A percentile compares a stretch with the other conserved stretches of the same genome.
These are phyloP conservation scores for Astrothelium macrocarpum DNA, from an alignment of 495 filamentous ascomycete genomes.

Conservation along the genomic window DNA sequence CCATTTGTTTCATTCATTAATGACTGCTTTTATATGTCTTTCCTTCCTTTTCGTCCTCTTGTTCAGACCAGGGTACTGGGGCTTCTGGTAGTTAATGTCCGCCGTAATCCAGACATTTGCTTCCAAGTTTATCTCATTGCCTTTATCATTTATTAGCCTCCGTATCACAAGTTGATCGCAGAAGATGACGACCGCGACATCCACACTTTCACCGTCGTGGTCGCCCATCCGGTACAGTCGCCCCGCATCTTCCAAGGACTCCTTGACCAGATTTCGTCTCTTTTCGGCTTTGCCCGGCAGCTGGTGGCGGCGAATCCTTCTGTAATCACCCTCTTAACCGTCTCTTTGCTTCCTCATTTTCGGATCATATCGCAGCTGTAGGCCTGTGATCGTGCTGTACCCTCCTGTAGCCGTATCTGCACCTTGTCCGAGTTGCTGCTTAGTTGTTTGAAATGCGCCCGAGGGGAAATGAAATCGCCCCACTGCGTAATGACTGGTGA, in stretches of 20 bases:
- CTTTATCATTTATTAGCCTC: background rate
- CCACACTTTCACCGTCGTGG: background rate
- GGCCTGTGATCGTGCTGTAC: background rate
- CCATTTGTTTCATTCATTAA: too few species aligned
- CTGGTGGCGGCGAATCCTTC: background rate
- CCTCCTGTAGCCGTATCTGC: background rate
- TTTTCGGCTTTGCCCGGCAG: background rate
- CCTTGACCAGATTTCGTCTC: background rate
- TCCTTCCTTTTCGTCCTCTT: background rate
- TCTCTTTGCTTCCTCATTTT: background rate
- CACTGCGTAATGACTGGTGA: background rate
- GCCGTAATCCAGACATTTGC: background rate
- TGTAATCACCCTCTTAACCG: background rate
- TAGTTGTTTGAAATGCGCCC: too few species aligned
- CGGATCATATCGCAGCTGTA: background rate
- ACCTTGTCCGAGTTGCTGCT: too few species aligned
- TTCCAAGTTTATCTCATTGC: background rate
- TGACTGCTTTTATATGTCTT: background rate
- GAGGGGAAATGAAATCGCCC: background rate
- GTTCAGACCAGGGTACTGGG: background rate
- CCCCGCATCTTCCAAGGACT: background rate
- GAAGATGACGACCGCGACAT: background rate
- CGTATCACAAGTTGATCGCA: background rate
- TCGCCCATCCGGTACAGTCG: background rate
- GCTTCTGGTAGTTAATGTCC: background rate